Evolutionary conservation across 768 basidiomycete species (phyloP), one percentile per base, ranked within the genome.

Genomic region (Phlebiopsis flavidoalba): DNA sequence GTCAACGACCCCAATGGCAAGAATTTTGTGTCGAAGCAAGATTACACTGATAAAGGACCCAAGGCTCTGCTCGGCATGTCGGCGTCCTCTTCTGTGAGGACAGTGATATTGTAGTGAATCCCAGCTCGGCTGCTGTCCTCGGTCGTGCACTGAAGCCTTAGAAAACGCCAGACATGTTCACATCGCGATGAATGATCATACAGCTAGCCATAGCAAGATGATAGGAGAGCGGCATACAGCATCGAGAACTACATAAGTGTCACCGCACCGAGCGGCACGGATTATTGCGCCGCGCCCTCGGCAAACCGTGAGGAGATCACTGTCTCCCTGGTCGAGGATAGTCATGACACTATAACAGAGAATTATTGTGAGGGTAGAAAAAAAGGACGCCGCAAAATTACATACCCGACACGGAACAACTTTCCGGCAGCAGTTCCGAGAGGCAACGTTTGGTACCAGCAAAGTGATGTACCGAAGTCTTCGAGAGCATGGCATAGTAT

Each of bases 401-500:
- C 83, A 55, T 58, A 93, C 92, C 93, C 95, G 63, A 98, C 96
- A 67, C 95, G 94, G 92, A 98, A 99, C 67, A 98, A 88, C 80
- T 95, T 96, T 75, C 97, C 97, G 61, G 97, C 95, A 75, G 97
- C 97, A 54, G 97, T 99, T 60, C 97, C 97, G 65, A 99, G 89
- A 62, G n/a, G 96, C 92, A 68, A 98, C 94, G 74, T 99, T n/a
- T 99, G 65, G 95, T 95, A 65, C 97, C 97, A 65, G 87, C 82
- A 76, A 97, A 99, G 81, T 98, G 95, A 80, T 98, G 97, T 60
- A 98, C 96, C 60, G 91, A 87, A 60, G 96, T 98, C 83, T 99
- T 99, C 67, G 95, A 97, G 74, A 99, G 84, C 95, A 97, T 97
- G 79, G 95, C 97, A 74, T 98, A 99, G 83, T 98, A 99, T 82